Evolutionary conservation across 2,329 filamentous ascomycete species (phyloP).

Genomic region (Plenodomus lindquistii): DNA sequence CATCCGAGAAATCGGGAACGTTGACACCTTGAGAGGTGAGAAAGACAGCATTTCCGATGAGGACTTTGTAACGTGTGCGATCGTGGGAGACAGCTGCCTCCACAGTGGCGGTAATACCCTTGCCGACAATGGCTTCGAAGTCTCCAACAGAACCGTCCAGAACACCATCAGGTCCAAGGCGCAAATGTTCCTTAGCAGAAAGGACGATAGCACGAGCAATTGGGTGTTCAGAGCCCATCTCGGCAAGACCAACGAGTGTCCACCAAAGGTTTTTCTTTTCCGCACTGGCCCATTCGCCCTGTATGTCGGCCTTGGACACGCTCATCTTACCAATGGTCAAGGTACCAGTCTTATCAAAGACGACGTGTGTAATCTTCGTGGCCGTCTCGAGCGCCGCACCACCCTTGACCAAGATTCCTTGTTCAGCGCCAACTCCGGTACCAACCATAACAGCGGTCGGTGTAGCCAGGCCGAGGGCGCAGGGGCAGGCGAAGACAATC

Average conservation of each 20-base stretch:
- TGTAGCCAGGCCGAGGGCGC: slow-evolving; percentile 91
- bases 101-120: slow-evolving; percentile 80
- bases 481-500: slow-evolving; percentile 97
- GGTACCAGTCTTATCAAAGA: slow-evolving; percentile 95
- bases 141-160: slow-evolving; percentile 84
- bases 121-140: slow-evolving; percentile 81
- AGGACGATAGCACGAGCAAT: slow-evolving; percentile 85
- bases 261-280: slow-evolving; percentile 82
- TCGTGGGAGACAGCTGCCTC: slow-evolving; percentile 73
- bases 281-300: slow-evolving; percentile 69
- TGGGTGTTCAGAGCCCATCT: slow-evolving; percentile 94
- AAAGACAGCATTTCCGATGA: slow-evolving; percentile 81
- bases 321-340: slow-evolving; percentile 95
- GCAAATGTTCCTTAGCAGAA: slow-evolving; percentile 75
- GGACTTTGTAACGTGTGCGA: slow-evolving; percentile 73
- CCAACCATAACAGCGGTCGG: slow-evolving; percentile 99
- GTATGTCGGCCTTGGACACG: slow-evolving; percentile 72
- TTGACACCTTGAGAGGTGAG: slow-evolving; percentile 71
- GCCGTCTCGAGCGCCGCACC: slow-evolving; percentile 89
- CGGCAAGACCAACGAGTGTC: slow-evolving; percentile 92
- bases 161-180: slow-evolving; percentile 69
- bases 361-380: slow-evolving; percentile 85
- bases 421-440: slow-evolving; percentile 92
- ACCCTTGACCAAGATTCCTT: slow-evolving; percentile 97
- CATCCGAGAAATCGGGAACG: slow-evolving; percentile 62